Evolutionary conservation across 768 basidiomycete genomes (phyloP).

Genomic region (Phylloporus sp.): DNA sequence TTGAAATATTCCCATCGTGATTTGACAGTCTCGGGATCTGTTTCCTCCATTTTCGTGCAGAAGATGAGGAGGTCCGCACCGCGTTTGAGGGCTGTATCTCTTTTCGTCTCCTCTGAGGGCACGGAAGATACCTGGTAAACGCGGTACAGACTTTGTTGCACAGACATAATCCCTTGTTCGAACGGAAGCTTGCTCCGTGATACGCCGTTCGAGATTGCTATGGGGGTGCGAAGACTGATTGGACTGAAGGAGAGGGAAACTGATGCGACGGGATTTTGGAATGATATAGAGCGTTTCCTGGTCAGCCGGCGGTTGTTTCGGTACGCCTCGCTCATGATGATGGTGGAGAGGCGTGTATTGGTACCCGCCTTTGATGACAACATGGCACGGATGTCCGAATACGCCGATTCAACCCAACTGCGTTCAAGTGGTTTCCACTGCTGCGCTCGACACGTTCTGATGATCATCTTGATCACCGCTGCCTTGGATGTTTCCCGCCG

Average conservation of each 20-base stretch:
- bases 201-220: constrained; percentile 16
- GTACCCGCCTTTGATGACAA: constrained; percentile 11
- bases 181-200: constrained; percentile 19
- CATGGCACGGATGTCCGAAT: constrained; percentile 24
- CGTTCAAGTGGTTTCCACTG: constrained; percentile 30
- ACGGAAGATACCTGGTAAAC: constrained; percentile 22
- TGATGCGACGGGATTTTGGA: constrained; percentile 21
- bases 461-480: constrained; percentile 21
- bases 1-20: constrained; percentile 27
- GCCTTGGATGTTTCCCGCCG: constrained; percentile 25
- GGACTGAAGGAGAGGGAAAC: constrained; percentile 10
- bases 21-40: constrained; percentile 2
- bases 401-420: constrained; percentile 25
- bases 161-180: constrained; percentile 8
- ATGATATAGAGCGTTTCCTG: constrained; percentile 22
- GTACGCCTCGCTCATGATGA: constrained; percentile 25
- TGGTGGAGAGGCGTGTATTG: constrained; percentile 8
- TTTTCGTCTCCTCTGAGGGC: constrained; percentile 2
- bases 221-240: constrained; percentile 21
- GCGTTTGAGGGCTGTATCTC: constrained; percentile 13
- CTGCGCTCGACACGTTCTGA: constrained; percentile 12
- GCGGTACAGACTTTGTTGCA: constrained; percentile 9
- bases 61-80: constrained; percentile 27
- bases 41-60: constrained; percentile 12
- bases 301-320: background rate